Conservation (phyloP, 2,329 filamentous ascomycete species). For the Dactylellina cionopaga region DNA sequence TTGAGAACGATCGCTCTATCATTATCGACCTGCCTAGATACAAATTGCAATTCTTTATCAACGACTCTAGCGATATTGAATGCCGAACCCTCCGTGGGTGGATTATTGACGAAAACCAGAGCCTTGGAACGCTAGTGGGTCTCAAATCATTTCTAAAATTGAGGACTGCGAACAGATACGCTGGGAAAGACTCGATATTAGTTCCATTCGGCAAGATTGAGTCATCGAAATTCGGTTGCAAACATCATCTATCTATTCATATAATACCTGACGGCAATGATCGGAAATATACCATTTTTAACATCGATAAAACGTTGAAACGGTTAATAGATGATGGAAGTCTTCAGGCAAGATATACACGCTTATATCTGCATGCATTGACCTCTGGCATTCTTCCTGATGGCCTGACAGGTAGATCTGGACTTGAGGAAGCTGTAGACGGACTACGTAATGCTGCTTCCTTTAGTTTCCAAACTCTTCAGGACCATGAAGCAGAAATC, state of each 20-base stretch:
- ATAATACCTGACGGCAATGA: background rate
- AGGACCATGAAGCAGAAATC: constrained; percentile 59
- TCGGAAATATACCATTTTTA: constrained; percentile 62
- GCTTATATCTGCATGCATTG: constrained; percentile 67
- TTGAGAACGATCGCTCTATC: background rate
- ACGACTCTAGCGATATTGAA: constrained; percentile 57
- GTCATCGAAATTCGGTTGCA: background rate
- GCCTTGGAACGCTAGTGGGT: constrained; percentile 65
- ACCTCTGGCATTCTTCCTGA: constrained; percentile 68
- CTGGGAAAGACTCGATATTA: constrained; percentile 44
- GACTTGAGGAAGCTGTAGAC: constrained; percentile 66
- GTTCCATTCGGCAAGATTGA: constrained; percentile 6
- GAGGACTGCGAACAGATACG: constrained; percentile 55
- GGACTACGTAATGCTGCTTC: constrained; percentile 66
- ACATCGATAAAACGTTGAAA: constrained; percentile 65
- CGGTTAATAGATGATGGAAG: constrained; percentile 66
- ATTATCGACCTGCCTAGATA: constrained; percentile 65
- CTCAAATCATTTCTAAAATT: constrained; percentile 66
- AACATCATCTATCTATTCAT: background rate
- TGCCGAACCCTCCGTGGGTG: constrained; percentile 67
- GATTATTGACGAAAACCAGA: constrained; percentile 64
- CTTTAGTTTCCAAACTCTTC: constrained; percentile 63
- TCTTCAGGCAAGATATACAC: constrained; percentile 66
- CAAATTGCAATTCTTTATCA: constrained; percentile 64
- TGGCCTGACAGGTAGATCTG: constrained; percentile 64